A percentile compares a stretch with the other conserved stretches of the same genome.
Conservation (phyloP, 371 early-diverging fungal species). For the Fennellomyces sp. region DNA sequence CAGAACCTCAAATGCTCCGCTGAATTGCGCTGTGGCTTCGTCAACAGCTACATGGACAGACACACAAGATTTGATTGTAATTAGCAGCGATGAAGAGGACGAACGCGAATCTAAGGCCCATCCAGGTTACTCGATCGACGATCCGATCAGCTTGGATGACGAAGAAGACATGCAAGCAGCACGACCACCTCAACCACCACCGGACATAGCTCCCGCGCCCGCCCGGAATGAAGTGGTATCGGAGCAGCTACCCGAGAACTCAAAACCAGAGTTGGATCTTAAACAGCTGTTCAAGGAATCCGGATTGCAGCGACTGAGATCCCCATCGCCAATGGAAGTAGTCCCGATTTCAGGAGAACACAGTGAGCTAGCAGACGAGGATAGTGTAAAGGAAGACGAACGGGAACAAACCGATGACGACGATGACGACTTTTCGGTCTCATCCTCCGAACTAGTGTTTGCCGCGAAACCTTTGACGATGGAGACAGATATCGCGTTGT, state of each 20-base stretch:
- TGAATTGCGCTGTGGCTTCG: too few species aligned
- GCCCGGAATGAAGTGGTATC: too few species aligned
- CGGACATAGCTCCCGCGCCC: too few species aligned
- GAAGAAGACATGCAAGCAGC: slow-evolving; percentile 7
- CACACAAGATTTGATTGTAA: slow-evolving; percentile 15
- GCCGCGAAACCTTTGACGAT: background rate
- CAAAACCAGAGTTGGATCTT: too few species aligned
- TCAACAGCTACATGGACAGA: background rate
- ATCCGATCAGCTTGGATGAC: slow-evolving; percentile 14
- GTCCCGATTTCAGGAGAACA: too few species aligned
- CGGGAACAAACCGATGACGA: too few species aligned
- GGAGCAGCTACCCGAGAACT: too few species aligned
- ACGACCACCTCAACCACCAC: too few species aligned
- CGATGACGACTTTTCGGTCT: background rate
- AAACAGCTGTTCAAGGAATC: too few species aligned
- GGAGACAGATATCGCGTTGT: background rate
- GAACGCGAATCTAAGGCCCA: background rate
- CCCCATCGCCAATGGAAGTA: too few species aligned
- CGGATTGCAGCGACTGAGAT: too few species aligned
- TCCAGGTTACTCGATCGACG: background rate
- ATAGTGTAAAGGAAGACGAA: background rate
- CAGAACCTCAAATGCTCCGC: too few species aligned
- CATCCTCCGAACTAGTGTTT: slow-evolving; percentile 3
- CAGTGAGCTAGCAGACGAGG: background rate
- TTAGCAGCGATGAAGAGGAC: slow-evolving; percentile 30